Percentiles rank a stretch among this genome's conserved stretches.
Conservation (phyloP, 371 early-diverging fungal genomes). For the Capillidium rhysosporum region DNA sequence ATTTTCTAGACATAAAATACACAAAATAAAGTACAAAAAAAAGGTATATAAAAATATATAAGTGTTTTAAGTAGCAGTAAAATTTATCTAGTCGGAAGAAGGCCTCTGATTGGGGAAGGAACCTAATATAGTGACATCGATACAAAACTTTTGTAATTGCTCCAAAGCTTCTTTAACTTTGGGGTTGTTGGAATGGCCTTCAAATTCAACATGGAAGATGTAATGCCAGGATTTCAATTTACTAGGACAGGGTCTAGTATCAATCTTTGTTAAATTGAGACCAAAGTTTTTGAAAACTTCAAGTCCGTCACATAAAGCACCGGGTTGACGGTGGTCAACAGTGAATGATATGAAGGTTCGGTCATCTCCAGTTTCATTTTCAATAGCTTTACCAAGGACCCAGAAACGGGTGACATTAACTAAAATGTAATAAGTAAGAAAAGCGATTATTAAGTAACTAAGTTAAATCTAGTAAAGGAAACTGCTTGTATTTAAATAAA, state of each 20-base stretch:
- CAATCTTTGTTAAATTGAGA: conserved; percentile 78
- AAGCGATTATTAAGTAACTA: too few species aligned
- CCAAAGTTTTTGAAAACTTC: conserved; percentile 57
- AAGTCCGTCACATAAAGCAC: conserved; percentile 72
- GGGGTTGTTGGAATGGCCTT: conserved; percentile 51
- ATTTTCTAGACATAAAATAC: too few species aligned
- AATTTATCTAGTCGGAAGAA: too few species aligned
- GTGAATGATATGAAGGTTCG: conserved; percentile 65
- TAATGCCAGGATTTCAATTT: conserved; percentile 62
- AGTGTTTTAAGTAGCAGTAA: too few species aligned
- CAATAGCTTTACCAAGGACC: conserved; percentile 54
- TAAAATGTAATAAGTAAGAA: conserved; percentile 11
- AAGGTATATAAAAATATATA: too few species aligned
- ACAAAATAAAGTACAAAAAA: too few species aligned
- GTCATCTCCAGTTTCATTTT: conserved; percentile 47
- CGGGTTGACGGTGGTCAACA: conserved; percentile 75
- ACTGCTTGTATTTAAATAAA: background rate
- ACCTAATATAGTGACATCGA: conserved; percentile 58
- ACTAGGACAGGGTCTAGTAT: conserved; percentile 66
- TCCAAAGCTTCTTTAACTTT: conserved; percentile 31
- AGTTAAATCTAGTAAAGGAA: too few species aligned
- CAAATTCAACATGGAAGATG: conserved; percentile 74
- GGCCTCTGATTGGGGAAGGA: conserved; percentile 60
- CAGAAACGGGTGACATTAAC: conserved; percentile 84
- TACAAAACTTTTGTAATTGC: conserved; percentile 42